Percentiles rank a stretch among this genome's conserved stretches.
Conservation (phyloP, 2,329 filamentous ascomycete genomes). For the Lecanicillium sp. region DNA sequence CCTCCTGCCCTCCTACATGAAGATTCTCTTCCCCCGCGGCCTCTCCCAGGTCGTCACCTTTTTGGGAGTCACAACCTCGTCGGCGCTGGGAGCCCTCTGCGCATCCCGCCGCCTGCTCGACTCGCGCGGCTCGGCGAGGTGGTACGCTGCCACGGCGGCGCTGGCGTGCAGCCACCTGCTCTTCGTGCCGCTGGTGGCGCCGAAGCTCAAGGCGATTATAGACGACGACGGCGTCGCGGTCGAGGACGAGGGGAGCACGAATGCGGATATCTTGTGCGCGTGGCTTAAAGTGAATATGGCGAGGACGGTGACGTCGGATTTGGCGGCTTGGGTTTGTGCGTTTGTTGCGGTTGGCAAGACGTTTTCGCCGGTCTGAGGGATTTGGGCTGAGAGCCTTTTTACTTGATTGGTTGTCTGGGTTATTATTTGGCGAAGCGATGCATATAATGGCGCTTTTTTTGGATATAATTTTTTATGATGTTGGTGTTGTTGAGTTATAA, state of each 20-base stretch:
- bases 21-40: slow-evolving; percentile 28
- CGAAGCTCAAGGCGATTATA: slow-evolving; percentile 20
- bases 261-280: slow-evolving; percentile 19
- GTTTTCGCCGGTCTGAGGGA: slow-evolving; percentile 4
- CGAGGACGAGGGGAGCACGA: slow-evolving; percentile 14
- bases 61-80: slow-evolving; percentile 24
- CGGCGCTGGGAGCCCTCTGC: slow-evolving; percentile 18
- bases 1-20: slow-evolving; percentile 35
- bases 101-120: slow-evolving; percentile 15
- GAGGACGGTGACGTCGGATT: slow-evolving; percentile 24
- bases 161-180: slow-evolving; percentile 23
- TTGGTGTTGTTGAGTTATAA: no score
- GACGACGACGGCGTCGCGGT: slow-evolving; percentile 14
- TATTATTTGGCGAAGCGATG: no score
- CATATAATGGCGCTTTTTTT: no score
- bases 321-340: slow-evolving; percentile 24
- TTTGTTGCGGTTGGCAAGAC: slow-evolving; percentile 21
- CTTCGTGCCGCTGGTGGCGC: slow-evolving; percentile 25
- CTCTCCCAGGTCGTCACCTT: slow-evolving; percentile 24
- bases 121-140: slow-evolving; percentile 17
- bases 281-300: slow-evolving; percentile 23
- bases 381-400: neutral
- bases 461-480: no score
- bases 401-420: no score
- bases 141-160: slow-evolving; percentile 23